Conservation (phyloP, 169 alveolate genomes). For the Plasmodium reichenowi region DNA sequence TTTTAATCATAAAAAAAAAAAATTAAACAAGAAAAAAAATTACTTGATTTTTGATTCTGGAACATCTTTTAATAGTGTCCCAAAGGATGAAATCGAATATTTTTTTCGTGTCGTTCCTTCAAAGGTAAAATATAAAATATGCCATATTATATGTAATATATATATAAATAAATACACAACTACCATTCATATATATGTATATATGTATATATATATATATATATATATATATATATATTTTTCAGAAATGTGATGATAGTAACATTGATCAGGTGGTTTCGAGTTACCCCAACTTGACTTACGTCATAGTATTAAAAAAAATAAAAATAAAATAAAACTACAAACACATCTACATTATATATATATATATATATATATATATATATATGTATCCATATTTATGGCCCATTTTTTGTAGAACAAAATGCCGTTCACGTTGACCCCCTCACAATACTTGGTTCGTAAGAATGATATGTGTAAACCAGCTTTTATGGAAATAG, state of each 20-base stretch:
- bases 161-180: not conserved
- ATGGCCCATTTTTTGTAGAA: constrained; percentile 30
- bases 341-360: not conserved
- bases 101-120: constrained; percentile 82
- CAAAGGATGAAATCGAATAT: constrained; percentile 82
- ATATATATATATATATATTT: too few relatives aligned
- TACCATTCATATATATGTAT: constrained; percentile 2
- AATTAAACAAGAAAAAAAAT: constrained; percentile 75
- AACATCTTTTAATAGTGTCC: constrained; percentile 90
- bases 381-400: not conserved
- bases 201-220: constrained; percentile 3
- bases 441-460: constrained; percentile 81
- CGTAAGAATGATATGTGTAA: constrained; percentile 81
- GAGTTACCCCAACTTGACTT: constrained; percentile 54
- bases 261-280: constrained; percentile 57
- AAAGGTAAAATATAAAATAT: constrained; percentile 29
- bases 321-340: not conserved
- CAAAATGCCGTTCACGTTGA: constrained; percentile 78
- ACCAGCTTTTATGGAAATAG: constrained; percentile 92
- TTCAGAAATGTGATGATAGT: constrained; percentile 50
- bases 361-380: constrained; percentile 1
- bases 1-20: not conserved
- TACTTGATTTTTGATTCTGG: constrained; percentile 93
- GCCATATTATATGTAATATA: not conserved
- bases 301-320: constrained; percentile 37